phyloP scores from a whole-genome alignment of 768 basidiomycete species.

The Pisolithus sp. region DNA sequence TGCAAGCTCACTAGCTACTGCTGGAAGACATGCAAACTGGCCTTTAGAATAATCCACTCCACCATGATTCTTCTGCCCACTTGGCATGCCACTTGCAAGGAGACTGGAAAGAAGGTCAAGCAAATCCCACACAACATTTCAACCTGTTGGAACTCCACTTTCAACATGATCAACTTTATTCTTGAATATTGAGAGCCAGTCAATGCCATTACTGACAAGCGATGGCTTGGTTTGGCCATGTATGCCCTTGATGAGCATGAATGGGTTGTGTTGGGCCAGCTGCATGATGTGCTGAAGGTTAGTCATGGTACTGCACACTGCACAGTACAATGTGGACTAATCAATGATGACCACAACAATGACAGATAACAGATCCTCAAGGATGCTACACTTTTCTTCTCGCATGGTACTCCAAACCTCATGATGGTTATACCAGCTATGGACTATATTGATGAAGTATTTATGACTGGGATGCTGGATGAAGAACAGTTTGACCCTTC shows the following conservation, averaged over 20 bases:
- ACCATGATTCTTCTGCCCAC: conserved; percentile 17
- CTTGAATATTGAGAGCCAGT: not conserved
- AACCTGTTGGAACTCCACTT: too few relatives aligned
- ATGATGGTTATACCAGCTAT: too few relatives aligned
- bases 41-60: conserved; percentile 14
- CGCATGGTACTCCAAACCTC: too few relatives aligned
- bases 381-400: not conserved
- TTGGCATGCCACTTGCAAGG: too few relatives aligned
- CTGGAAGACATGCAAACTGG: conserved; percentile 12
- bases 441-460: too few relatives aligned
- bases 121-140: too few relatives aligned
- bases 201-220: not conserved
- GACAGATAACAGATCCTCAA: not conserved
- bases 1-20: conserved; percentile 4
- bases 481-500: too few relatives aligned
- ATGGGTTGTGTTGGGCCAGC: not conserved
- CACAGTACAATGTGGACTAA: not conserved
- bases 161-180: not conserved
- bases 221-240: not conserved
- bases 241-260: too few relatives aligned
- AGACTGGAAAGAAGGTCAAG: too few relatives aligned
- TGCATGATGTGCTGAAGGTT: not conserved
- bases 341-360: too few relatives aligned
- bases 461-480: too few relatives aligned
- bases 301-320: not conserved